Percentiles rank a stretch among this genome's conserved stretches.
Conservation (phyloP, 805 yeast species). For the Candida montana region DNA sequence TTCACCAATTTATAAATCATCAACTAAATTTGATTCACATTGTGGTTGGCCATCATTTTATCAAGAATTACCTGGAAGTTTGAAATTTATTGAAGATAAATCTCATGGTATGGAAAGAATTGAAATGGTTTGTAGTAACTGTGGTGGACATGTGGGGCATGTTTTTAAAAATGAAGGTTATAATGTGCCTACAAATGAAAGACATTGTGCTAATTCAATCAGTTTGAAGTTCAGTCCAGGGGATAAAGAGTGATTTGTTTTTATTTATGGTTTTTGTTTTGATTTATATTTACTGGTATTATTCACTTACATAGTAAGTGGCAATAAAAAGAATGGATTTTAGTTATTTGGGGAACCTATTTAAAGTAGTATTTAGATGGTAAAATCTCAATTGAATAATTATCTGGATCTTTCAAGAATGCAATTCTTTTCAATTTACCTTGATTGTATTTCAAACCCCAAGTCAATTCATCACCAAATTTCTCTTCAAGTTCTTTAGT, state of each 20-base stretch:
- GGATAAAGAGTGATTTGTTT: too few relatives aligned
- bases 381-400: slow-evolving; percentile 75
- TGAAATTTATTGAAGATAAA: slow-evolving; percentile 54
- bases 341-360: too few relatives aligned
- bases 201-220: slow-evolving; percentile 93
- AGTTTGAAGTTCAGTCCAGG: slow-evolving; percentile 55
- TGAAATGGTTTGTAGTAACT: slow-evolving; percentile 82
- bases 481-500: slow-evolving; percentile 43
- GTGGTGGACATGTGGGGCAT: slow-evolving; percentile 96
- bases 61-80: slow-evolving; percentile 79
- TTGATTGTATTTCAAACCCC: slow-evolving; percentile 53
- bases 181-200: slow-evolving; percentile 71
- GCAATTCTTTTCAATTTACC: slow-evolving; percentile 59
- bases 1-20: slow-evolving; percentile 71
- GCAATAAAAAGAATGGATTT: too few relatives aligned
- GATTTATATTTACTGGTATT: too few relatives aligned
- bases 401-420: slow-evolving; percentile 84
- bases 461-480: slow-evolving; percentile 47
- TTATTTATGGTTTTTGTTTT: too few relatives aligned
- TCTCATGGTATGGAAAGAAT: slow-evolving; percentile 75
- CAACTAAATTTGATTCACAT: slow-evolving; percentile 79
- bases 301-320: too few relatives aligned
- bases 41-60: slow-evolving; percentile 99
- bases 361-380: slow-evolving; percentile 28
- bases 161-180: slow-evolving; percentile 93